Base-by-base conservation (phyloP, 2,329 filamentous ascomycete species). In the Fusarium sp. region DNA sequence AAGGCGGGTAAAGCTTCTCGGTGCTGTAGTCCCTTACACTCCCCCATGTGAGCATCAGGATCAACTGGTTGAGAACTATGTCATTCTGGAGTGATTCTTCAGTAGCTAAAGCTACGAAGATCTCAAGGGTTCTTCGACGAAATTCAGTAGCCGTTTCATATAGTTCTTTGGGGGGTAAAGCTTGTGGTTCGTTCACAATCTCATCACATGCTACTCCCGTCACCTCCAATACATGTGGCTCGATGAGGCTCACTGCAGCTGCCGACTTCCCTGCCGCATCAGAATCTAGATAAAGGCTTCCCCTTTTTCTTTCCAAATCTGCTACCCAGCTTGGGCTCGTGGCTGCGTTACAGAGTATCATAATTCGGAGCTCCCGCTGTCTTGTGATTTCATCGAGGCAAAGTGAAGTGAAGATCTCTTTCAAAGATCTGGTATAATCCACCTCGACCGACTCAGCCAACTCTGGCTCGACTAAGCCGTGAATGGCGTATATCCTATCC, bases 381-480 rank as follows among this genome's bases (percentile, higher is more conserved):
- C 25, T 13, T 7, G 10, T 30, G 2, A 60, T 12, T 16, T 47
- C 29, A 8, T 40, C 16, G 1, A 46, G 16, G 6, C 25, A 56
- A 5, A 40, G n/a, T 2, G 51, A 60, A 6, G 57, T 30, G 4
- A 47, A 30, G 3, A 60, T 20, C 3, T 47, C 24, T 20, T 25
- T 60, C 4, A 27, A 11, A 13, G 57, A 46, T 25, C 55, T 60
- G 7, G 25, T 32, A 7, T 60, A 60, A 9, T 60, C 51, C 6
- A 37, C 24, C 12, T 18, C 27, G 14, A 60, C 56, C 0, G 16
- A 56, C 14, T 29, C 7, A 9, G 51, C 25, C 3, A 20, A 5
- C 2, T 47, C 30, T 14, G 25, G 25, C 9, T 14, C 5, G 2
- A 60, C 12, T 6, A 56, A n/a, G 1, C 57, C 57, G 2, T n/a